Evolutionary conservation across 2,329 filamentous ascomycete species (phyloP), one percentile per base, ranked within the genome.

Genomic region (Salinomyces thailandicus): DNA sequence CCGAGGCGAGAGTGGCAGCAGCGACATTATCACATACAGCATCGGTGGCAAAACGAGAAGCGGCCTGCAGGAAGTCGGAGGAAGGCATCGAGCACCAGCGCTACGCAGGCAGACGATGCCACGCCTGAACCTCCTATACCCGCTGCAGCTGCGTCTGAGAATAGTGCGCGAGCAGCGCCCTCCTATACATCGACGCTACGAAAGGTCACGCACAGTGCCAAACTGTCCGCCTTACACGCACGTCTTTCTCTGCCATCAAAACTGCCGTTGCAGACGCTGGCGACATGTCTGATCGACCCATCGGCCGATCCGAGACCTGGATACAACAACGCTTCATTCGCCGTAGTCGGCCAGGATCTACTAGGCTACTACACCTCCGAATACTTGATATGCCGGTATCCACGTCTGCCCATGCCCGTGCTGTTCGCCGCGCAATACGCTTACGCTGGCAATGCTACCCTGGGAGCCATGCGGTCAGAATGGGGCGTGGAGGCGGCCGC

Each of bases 401-500:
- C 91, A 11, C 85, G 91, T 33, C 72, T 98, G 37, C 91, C 91
- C 36, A 82, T 91, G 72, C 64, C 73, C n/a, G 81, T 98, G 38
- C 67, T 94, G 35, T 93, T 85, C 63, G 78, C 86, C 36, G 81
- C 85, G 19, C 79, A 93, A 67, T 79, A 81, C 53, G 86, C 84
- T 31, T 96, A 85, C 58, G 73, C 79, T 31, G 91, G 91, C 4
- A 72, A 76, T 5, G 75, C 77, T 47, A 78, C 87, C 1, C 71
- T 96, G 31, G 68, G 79, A 35, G 69, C 77, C 14, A 73, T 96
- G 47, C 77, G 83, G 12, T 68, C 72, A 44, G 82, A 91, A 64
- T 98, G 91, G 91, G 91, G 91, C 63, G 77, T 96, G 12, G 89
- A 96, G 59, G 65, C 71, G 29, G 89, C 85, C n/a, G 84, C 82